phyloP scores from a whole-genome alignment of 2,329 filamentous ascomycete species.

The Aspergillus neotritici region DNA sequence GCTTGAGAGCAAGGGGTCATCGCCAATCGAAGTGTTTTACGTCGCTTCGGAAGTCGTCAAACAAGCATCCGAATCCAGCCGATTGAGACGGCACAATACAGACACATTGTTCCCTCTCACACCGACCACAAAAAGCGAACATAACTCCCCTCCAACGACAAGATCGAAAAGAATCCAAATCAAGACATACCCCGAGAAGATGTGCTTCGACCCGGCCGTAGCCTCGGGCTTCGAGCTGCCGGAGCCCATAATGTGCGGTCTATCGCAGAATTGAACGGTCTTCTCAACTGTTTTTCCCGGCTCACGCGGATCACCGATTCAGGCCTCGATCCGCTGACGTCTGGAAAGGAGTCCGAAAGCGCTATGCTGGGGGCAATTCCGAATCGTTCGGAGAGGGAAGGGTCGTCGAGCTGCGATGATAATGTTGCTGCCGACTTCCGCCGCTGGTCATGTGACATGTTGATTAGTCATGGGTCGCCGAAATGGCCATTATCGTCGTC shows the following conservation, averaged over 20 bases:
- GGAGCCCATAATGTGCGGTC: conserved; percentile 50
- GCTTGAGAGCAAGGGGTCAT: neutral
- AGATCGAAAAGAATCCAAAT: neutral
- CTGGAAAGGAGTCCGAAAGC: no score
- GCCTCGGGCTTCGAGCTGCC: conserved; percentile 57
- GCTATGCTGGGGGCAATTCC: conserved; percentile 10
- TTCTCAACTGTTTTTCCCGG: no score
- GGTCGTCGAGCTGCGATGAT: conserved; percentile 11
- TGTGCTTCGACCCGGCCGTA: conserved; percentile 49
- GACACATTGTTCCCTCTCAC: no score
- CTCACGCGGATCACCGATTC: no score
- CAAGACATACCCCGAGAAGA: conserved; percentile 53
- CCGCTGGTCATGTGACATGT: conserved; percentile 15
- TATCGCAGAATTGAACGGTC: neutral
- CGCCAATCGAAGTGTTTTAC: no score
- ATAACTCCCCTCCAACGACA: neutral
- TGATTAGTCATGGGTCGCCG: conserved; percentile 9
- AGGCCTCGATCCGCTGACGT: no score
- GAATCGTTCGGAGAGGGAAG: conserved; percentile 9
- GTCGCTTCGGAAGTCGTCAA: no score
- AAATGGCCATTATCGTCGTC: no score
- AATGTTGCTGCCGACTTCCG: conserved; percentile 17
- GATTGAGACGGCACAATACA: no score
- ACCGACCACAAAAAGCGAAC: no score
- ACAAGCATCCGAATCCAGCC: no score